Base-by-base conservation (phyloP, 164 flowering plant species). In the Sextonia rubra region DNA sequence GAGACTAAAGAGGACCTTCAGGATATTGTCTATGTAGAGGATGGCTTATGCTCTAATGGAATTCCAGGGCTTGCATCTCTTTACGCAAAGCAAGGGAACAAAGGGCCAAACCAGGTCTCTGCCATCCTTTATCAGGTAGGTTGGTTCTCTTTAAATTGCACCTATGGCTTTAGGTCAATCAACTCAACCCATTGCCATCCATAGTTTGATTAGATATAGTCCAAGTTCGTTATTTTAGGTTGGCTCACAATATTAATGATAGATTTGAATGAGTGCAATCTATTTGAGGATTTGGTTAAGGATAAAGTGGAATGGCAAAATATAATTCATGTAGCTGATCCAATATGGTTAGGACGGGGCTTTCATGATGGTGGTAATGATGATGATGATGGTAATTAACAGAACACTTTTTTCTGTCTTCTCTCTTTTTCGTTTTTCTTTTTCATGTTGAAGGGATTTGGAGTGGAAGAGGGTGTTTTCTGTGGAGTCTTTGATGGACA, bases 401-500 rank as follows among this genome's bases (percentile, higher is more conserved):
- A 37, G 11, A 37, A 1, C 44, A 37, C 44, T 9, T 37, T 37
- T 37, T 8, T 37, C 8, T 37, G 44, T 37, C 8, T 37, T 37
- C 8, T 37, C 8, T 37, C 11, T 37, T 37, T 37, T 7, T 37
- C 44, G 5, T 37, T 8, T 37, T 37, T 8, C 44, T 37, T 1
- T 47, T 25, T 18, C 25, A 5, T 64, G 17, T 73, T 70, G 22
- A 75, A 92, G 98, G 94, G 88, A 2, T 93, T 75, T 83, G 93
- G 89, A 69, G 52, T 4, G 32, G 85, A 81, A 79, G 87, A 77
- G 68, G 90, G 90, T 79, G 79, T 69, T 1, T 83, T 91, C 2
- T 84, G 89, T 75, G 98, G 87, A 72, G 97, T 93, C 5, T 93
- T 91, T 77, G 98, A 91, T 80, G 97, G 97, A 49, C 98, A 93